phyloP scores from a whole-genome alignment of 148 eudicot species.

The Camellia lanceoleosa region DNA sequence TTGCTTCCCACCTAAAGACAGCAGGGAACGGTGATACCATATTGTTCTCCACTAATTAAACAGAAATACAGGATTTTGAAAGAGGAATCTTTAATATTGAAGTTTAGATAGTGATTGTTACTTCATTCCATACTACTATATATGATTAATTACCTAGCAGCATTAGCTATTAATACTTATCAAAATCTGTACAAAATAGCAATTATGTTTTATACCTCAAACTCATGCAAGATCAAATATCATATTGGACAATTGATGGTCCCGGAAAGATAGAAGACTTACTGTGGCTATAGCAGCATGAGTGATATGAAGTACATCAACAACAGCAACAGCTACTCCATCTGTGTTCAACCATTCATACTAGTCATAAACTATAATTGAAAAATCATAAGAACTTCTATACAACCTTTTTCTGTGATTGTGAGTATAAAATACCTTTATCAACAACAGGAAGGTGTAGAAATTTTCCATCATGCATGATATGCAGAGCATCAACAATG shows the following conservation, averaged over 20 bases:
- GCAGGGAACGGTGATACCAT: constrained; percentile 7
- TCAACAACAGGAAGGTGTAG: constrained; percentile 96
- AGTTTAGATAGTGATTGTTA: neutral
- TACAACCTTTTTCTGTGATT: neutral
- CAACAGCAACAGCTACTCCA: constrained; percentile 79
- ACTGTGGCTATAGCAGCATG: constrained; percentile 94
- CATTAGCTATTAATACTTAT: neutral
- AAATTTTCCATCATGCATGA: constrained; percentile 94
- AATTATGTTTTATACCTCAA: neutral
- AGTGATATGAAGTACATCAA: constrained; percentile 92
- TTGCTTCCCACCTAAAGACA: constrained; percentile 57
- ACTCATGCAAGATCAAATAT: neutral
- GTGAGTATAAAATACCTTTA: constrained; percentile 50
- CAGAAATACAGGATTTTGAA: neutral
- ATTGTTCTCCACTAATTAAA: neutral
- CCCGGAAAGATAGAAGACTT: constrained; percentile 32
- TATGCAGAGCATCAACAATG: constrained; percentile 95
- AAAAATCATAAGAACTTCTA: neutral
- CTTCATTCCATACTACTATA: neutral
- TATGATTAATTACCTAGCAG: neutral
- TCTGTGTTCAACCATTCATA: constrained; percentile 45
- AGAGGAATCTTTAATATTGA: neutral
- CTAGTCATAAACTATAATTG: constrained; percentile 17
- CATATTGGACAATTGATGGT: neutral
- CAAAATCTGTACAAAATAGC: neutral